phyloP scores from a whole-genome alignment of 768 basidiomycete genomes.

The Sarcomyxa edulis region DNA sequence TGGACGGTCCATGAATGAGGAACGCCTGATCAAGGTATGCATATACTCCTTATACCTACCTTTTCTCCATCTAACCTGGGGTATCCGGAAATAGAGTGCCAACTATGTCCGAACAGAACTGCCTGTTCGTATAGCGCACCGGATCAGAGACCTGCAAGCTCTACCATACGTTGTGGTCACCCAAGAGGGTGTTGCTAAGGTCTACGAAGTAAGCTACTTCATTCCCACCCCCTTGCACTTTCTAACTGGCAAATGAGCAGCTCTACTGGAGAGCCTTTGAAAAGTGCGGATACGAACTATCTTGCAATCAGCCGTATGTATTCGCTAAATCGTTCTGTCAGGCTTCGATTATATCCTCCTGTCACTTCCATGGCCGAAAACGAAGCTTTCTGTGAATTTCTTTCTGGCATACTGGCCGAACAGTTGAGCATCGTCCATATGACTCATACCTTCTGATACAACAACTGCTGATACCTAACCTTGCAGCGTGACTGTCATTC shows the following conservation, averaged over 20 bases:
- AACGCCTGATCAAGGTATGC: conserved; percentile 68
- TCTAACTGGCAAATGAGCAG: conserved; percentile 32
- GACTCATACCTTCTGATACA: conserved; percentile 4
- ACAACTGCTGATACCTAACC: conserved; percentile 5
- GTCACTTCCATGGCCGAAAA: conserved; percentile 74
- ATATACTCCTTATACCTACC: not conserved
- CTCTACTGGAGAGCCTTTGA: conserved; percentile 87
- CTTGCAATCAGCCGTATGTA: conserved; percentile 1
- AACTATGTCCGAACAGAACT: conserved; percentile 89
- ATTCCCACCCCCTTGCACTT: conserved; percentile 3
- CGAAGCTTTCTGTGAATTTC: conserved; percentile 69
- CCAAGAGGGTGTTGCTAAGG: conserved; percentile 75
- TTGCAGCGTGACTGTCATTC: conserved; percentile 67
- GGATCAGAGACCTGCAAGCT: conserved; percentile 80
- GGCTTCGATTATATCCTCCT: conserved; percentile 69
- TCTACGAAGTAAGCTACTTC: conserved; percentile 78
- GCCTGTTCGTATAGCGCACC: conserved; percentile 83
- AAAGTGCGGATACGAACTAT: conserved; percentile 61
- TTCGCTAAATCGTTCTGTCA: conserved; percentile 20
- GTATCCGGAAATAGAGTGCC: conserved; percentile 52
- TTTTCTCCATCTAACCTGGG: not conserved
- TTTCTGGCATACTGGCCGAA: conserved; percentile 58
- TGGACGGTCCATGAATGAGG: conserved; percentile 77
- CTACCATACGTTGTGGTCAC: conserved; percentile 86
- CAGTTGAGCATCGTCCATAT: conserved; percentile 50